These are phyloP conservation scores for Thalia dealbata DNA, from an alignment of 176 grass and related monocot genomes.

Conservation along the genomic window DNA sequence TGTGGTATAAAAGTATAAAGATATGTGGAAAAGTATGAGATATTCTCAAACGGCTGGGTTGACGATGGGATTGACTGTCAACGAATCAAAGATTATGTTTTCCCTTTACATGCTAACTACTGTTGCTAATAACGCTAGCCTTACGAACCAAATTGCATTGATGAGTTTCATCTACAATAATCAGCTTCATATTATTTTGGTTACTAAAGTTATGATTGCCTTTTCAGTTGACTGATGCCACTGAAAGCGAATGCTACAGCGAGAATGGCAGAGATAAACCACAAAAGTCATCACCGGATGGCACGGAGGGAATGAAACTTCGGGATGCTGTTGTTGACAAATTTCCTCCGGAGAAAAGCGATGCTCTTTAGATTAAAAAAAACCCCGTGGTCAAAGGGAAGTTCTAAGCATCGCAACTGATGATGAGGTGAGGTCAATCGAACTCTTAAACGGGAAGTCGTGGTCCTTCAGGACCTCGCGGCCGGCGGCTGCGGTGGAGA, in stretches of 20 bases:
- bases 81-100: neutral
- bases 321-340: neutral
- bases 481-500: no score
- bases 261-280: neutral
- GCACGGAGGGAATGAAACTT: neutral
- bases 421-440: neutral
- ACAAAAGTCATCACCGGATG: neutral
- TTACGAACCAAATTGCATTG: neutral
- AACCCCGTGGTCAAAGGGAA: neutral
- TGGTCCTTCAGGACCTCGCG: no score
- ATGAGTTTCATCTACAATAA: neutral
- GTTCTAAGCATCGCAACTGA: neutral
- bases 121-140: neutral
- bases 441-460: neutral
- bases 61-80: neutral
- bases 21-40: neutral
- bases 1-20: neutral
- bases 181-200: neutral
- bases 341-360: neutral
- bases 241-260: neutral
- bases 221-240: slow-evolving; percentile 4
- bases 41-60: neutral
- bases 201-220: neutral
- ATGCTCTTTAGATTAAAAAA: neutral
- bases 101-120: no score